Percentiles rank a stretch among this genome's conserved stretches.
These are phyloP conservation scores for Cryomyces minteri DNA, from an alignment of 495 filamentous ascomycete genomes.

Conservation along the genomic window DNA sequence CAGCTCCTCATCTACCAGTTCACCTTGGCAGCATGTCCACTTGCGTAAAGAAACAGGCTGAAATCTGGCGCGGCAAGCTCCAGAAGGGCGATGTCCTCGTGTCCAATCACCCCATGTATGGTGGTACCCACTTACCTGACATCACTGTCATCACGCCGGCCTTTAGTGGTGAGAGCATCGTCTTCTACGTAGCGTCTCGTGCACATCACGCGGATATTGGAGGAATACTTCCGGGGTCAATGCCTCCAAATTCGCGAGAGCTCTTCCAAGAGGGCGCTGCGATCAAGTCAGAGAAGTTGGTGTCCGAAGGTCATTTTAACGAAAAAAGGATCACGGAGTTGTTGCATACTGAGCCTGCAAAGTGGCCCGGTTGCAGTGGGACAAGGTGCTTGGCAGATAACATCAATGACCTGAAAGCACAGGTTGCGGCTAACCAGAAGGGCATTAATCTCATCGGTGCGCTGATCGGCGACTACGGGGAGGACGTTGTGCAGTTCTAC, in stretches of 20 bases:
- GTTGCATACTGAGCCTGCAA: constrained; percentile 64
- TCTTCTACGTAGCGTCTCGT: constrained; percentile 92
- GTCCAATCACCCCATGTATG: constrained; percentile 88
- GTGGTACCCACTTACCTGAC: constrained; percentile 76
- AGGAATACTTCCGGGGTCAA: constrained; percentile 85
- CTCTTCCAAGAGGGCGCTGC: constrained; percentile 89
- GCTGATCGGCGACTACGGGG: constrained; percentile 78
- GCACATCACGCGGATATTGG: constrained; percentile 97
- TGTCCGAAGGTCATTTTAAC: constrained; percentile 77
- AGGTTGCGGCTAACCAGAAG: constrained; percentile 90
- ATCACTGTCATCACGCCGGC: constrained; percentile 91
- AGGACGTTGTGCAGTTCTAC: constrained; percentile 84
- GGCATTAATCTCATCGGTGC: constrained; percentile 78
- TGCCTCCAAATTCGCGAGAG: constrained; percentile 89
- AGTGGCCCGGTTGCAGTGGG: constrained; percentile 74
- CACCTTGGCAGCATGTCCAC: constrained; percentile 92
- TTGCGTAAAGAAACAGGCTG: constrained; percentile 78
- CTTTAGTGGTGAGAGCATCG: constrained; percentile 69
- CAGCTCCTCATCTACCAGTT: constrained; percentile 78
- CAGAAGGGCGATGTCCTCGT: constrained; percentile 88
- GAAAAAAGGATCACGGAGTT: constrained; percentile 74
- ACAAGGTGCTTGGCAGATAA: constrained; percentile 87
- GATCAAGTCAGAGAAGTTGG: constrained; percentile 86
- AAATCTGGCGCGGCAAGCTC: constrained; percentile 81
- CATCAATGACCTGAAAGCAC: constrained; percentile 87